A percentile compares a stretch with the other conserved stretches of the same genome.
Evolutionary conservation across 2,329 filamentous ascomycete genomes (phyloP).

Genomic region (Metarhizium guizhouense): DNA sequence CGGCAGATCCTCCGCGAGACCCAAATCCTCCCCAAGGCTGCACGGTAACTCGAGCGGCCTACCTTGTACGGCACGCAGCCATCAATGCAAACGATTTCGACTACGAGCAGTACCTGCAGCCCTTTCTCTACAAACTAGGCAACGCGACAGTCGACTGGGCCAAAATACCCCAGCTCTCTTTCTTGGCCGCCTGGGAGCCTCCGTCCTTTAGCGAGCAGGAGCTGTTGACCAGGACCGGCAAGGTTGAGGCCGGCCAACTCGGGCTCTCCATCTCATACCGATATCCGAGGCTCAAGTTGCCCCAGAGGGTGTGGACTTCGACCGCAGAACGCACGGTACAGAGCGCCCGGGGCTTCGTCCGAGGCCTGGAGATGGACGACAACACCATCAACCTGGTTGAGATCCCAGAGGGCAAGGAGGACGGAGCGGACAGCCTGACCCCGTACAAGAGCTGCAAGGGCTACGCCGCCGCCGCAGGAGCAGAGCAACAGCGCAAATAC

Average conservation of each 20-base stretch:
- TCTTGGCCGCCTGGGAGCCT: conserved; percentile 46
- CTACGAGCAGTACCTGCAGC: conserved; percentile 47
- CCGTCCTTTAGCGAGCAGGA: conserved; percentile 49
- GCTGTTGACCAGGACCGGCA: conserved; percentile 52
- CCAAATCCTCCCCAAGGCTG: conserved; percentile 37
- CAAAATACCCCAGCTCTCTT: conserved; percentile 43
- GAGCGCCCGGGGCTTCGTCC: conserved; percentile 48
- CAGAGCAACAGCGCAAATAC: too few species aligned
- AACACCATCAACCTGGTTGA: conserved; percentile 44
- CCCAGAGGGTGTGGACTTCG: conserved; percentile 50
- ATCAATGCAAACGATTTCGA: conserved; percentile 54
- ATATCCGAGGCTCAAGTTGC: conserved; percentile 44
- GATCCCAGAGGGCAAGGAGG: conserved; percentile 46
- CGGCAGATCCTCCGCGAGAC: conserved; percentile 32
- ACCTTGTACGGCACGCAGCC: conserved; percentile 49
- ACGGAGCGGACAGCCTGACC: conserved; percentile 44
- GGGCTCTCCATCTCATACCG: conserved; percentile 46
- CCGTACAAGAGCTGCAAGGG: too few species aligned
- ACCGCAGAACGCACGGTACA: conserved; percentile 53
- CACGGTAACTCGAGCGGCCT: conserved; percentile 40
- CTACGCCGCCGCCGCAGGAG: too few species aligned
- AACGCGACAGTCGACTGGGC: conserved; percentile 52
- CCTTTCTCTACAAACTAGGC: conserved; percentile 47
- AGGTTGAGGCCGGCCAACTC: conserved; percentile 49
- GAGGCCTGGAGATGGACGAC: conserved; percentile 44